Evolutionary conservation across 1,284 basidiomycete genomes (phyloP).

Genomic region (Papiliotrema flavescens): DNA sequence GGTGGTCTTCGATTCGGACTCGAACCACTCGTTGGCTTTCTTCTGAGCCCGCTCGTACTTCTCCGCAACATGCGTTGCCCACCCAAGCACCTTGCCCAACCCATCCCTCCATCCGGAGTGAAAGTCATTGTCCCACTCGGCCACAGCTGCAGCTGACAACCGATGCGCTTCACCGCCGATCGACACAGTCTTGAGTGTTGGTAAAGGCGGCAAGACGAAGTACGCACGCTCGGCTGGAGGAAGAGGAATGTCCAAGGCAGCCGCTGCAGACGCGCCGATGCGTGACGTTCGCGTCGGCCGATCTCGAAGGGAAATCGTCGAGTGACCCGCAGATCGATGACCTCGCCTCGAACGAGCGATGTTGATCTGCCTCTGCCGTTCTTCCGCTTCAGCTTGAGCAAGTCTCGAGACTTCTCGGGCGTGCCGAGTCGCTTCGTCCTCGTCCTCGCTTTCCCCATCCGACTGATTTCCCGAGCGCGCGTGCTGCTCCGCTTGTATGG

Average conservation of each 20-base stretch:
- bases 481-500: background rate
- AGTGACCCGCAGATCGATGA: conserved; percentile 42
- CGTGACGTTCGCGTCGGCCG: conserved; percentile 17
- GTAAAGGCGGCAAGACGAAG: conserved; percentile 47
- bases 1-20: conserved; percentile 15
- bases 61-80: conserved; percentile 45
- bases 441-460: conserved; percentile 9
- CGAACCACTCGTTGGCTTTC: conserved; percentile 43
- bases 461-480: background rate
- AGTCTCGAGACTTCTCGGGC: background rate
- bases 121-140: conserved; percentile 44
- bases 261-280: conserved; percentile 8
- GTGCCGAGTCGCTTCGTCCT: conserved; percentile 12
- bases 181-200: conserved; percentile 39
- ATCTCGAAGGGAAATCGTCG: conserved; percentile 45
- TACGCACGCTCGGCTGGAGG: conserved; percentile 36
- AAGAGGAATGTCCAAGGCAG: conserved; percentile 15
- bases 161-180: conserved; percentile 46
- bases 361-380: conserved; percentile 29
- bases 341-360: conserved; percentile 36
- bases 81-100: conserved; percentile 37
- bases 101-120: conserved; percentile 47
- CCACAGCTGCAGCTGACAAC: conserved; percentile 23
- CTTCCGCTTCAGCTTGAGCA: conserved; percentile 22
- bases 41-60: conserved; percentile 44